phyloP scores from a whole-genome alignment of 2,329 filamentous ascomycete genomes.

The Fusarium globosum region DNA sequence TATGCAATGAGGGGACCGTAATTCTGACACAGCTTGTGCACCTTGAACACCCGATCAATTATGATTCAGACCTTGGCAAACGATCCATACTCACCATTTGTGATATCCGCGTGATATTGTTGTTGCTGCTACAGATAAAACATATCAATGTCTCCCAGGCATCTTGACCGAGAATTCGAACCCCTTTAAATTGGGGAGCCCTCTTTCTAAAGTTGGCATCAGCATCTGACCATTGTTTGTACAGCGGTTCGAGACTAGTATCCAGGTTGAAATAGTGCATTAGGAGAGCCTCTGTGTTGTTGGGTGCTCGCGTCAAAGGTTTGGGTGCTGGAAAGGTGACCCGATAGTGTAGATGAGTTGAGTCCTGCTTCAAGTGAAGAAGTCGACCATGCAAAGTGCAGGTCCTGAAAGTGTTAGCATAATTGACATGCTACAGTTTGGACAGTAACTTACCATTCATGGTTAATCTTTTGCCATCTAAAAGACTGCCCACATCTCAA shows the following conservation, averaged over 20 bases:
- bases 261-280: slow-evolving; percentile 88
- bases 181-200: slow-evolving; percentile 87
- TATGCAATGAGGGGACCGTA: slow-evolving; percentile 83
- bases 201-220: slow-evolving; percentile 91
- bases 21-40: slow-evolving; percentile 87
- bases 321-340: slow-evolving; percentile 66
- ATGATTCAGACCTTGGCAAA: background rate
- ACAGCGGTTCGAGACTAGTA: slow-evolving; percentile 80
- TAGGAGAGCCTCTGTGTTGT: slow-evolving; percentile 80
- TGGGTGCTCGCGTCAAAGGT: slow-evolving; percentile 47
- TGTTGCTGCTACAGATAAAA: slow-evolving; percentile 99
- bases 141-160: slow-evolving; percentile 93
- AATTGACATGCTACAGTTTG: background rate
- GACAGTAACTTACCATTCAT: slow-evolving; percentile 75
- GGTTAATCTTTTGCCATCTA: slow-evolving; percentile 86
- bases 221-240: slow-evolving; percentile 85
- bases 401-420: slow-evolving; percentile 61
- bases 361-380: slow-evolving; percentile 85
- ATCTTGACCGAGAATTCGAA: slow-evolving; percentile 93
- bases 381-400: slow-evolving; percentile 89
- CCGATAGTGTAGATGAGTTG: slow-evolving; percentile 81
- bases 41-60: slow-evolving; percentile 56
- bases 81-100: slow-evolving; percentile 76
- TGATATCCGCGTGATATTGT: slow-evolving; percentile 94
- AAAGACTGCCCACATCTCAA: slow-evolving; percentile 96